These are phyloP conservation scores for Globisporangium nodosum DNA, from an alignment of 352 stramenopile species.

Conservation along the genomic window DNA sequence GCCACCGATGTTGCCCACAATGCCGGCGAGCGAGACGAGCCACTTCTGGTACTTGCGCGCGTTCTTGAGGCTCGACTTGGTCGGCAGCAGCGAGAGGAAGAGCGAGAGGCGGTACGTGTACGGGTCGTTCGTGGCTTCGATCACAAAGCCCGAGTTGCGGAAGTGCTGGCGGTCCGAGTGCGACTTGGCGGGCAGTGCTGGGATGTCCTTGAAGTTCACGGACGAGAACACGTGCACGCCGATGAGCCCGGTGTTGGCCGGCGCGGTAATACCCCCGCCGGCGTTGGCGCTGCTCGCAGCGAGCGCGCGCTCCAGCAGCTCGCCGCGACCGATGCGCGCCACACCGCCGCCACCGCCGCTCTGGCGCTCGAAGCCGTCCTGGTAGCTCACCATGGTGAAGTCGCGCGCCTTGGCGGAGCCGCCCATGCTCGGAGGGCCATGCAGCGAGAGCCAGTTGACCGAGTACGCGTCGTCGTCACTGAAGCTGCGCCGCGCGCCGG, in stretches of 20 bases:
- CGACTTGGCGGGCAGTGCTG: constrained; percentile 33
- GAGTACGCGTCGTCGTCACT: constrained; percentile 63
- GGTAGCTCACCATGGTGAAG: constrained; percentile 69
- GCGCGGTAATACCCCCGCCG: background rate
- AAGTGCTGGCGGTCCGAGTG: constrained; percentile 49
- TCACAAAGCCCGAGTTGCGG: constrained; percentile 58
- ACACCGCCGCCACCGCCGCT: constrained; percentile 17
- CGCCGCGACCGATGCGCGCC: constrained; percentile 18
- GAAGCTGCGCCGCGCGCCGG: constrained; percentile 21
- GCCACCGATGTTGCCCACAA: constrained; percentile 28
- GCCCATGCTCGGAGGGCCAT: constrained; percentile 25
- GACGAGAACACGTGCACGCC: constrained; percentile 52
- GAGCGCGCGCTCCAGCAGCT: constrained; percentile 13
- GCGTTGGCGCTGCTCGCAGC: background rate
- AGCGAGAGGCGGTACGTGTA: constrained; percentile 42
- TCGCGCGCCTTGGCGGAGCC: constrained; percentile 40
- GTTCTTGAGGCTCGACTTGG: constrained; percentile 33
- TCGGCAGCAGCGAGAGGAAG: constrained; percentile 52
- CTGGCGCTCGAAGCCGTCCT: constrained; percentile 51
- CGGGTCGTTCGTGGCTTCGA: constrained; percentile 41
- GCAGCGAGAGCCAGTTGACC: constrained; percentile 63
- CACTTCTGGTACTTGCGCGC: constrained; percentile 53
- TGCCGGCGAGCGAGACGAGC: constrained; percentile 35
- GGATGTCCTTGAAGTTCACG: constrained; percentile 65
- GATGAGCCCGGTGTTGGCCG: constrained; percentile 24